These are phyloP conservation scores for Aciculosporium take DNA, from an alignment of 2,329 filamentous ascomycete species.

Conservation along the genomic window DNA sequence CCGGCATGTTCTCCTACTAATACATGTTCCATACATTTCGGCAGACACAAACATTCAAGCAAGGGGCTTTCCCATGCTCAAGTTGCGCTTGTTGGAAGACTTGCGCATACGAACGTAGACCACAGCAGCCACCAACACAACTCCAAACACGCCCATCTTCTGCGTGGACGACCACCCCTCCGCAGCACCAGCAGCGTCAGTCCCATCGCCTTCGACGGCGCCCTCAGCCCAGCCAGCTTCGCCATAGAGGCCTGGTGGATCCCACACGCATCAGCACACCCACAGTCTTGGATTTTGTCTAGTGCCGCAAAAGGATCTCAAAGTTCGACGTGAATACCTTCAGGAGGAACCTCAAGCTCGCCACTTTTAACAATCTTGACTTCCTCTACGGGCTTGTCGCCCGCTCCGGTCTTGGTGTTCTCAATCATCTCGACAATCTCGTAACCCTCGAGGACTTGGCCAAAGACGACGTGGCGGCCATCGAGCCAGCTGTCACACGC, in stretches of 20 bases:
- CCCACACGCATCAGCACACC: conserved; percentile 22
- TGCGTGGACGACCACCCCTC: conserved; percentile 25
- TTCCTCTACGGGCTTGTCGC: conserved; percentile 53
- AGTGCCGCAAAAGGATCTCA: conserved; percentile 29
- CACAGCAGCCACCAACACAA: conserved; percentile 31
- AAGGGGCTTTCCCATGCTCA: conserved; percentile 30
- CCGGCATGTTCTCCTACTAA: conserved; percentile 1
- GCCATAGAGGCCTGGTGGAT: conserved; percentile 16
- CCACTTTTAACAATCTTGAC: conserved; percentile 75
- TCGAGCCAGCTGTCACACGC: conserved; percentile 53
- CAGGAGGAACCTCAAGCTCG: conserved; percentile 66
- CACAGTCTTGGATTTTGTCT: conserved; percentile 7
- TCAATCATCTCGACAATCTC: conserved; percentile 70
- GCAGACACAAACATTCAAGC: conserved; percentile 16
- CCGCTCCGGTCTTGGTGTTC: conserved; percentile 47
- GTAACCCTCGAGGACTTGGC: conserved; percentile 77
- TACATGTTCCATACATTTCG: conserved; percentile 4
- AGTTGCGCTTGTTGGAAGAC: conserved; percentile 13
- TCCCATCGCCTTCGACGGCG: conserved; percentile 5
- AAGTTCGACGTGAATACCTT: conserved; percentile 89
- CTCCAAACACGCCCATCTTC: conserved; percentile 35
- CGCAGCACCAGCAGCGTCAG: conserved; percentile 1
- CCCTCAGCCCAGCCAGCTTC: conserved; percentile 11
- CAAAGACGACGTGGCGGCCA: conserved; percentile 74
- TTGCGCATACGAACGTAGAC: conserved; percentile 29